These are phyloP conservation scores for Trapa incisa DNA, from an alignment of 345 rosid species.

Conservation along the genomic window DNA sequence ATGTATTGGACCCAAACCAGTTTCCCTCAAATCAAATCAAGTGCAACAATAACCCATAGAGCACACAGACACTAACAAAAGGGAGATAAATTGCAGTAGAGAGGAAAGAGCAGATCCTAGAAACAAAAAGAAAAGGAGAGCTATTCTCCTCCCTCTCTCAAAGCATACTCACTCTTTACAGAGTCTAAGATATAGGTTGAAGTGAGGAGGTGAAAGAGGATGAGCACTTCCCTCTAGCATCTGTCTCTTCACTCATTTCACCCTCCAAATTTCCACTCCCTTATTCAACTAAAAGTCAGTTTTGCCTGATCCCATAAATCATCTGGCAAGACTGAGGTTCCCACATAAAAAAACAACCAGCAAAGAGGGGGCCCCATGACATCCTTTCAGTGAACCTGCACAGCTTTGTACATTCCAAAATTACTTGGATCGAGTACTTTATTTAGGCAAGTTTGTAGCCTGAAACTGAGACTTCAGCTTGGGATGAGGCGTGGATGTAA, in stretches of 20 bases:
- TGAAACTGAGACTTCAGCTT: constrained; percentile 56
- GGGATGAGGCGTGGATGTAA: constrained; percentile 67
- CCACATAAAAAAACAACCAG: constrained; percentile 14
- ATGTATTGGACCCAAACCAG: too few relatives aligned
- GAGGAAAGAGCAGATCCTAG: background rate
- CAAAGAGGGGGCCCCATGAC: constrained; percentile 20
- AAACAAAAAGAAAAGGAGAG: background rate
- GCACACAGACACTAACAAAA: constrained; percentile 4
- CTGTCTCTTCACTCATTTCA: constrained; percentile 73
- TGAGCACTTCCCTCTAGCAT: constrained; percentile 49
- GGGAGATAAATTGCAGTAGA: constrained; percentile 12
- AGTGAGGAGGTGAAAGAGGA: constrained; percentile 80
- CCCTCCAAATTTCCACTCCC: constrained; percentile 22
- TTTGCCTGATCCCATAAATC: constrained; percentile 20
- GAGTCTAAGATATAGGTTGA: background rate
- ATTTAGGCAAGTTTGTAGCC: constrained; percentile 59
- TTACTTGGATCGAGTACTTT: constrained; percentile 15
- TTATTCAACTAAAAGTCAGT: constrained; percentile 20
- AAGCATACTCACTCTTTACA: constrained; percentile 7
- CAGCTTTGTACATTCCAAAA: constrained; percentile 19
- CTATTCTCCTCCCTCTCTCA: constrained; percentile 1
- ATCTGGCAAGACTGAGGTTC: constrained; percentile 4
- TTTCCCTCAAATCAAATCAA: too few relatives aligned
- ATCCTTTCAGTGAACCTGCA: constrained; percentile 39
- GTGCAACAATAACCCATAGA: too few relatives aligned